These are phyloP conservation scores for Coemansia sp. DNA, from an alignment of 192 early-diverging fungal genomes.

Conservation along the genomic window DNA sequence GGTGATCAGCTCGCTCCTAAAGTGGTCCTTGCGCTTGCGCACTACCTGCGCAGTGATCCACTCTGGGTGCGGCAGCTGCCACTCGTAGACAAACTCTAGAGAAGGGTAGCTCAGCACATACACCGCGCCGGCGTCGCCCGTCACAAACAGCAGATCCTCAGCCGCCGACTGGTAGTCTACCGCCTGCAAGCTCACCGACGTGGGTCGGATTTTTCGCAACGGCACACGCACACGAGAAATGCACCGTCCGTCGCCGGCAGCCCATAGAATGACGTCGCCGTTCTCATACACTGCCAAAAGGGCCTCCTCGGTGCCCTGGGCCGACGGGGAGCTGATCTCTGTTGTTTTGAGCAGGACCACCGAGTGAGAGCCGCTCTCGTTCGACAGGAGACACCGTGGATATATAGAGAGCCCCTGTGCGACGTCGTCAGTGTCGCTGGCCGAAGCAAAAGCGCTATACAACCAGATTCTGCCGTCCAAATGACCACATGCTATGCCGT, in stretches of 20 bases:
- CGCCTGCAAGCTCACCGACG: slow-evolving; percentile 23
- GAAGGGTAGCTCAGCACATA: slow-evolving; percentile 44
- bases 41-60: slow-evolving; percentile 36
- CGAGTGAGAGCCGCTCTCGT: too few species aligned
- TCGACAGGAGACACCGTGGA: too few species aligned
- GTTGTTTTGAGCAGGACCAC: slow-evolving; percentile 20
- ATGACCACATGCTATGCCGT: slow-evolving; percentile 41
- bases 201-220: slow-evolving; percentile 26
- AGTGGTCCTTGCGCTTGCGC: slow-evolving; percentile 40
- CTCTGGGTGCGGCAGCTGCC: slow-evolving; percentile 36
- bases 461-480: slow-evolving; percentile 46
- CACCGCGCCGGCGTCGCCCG: slow-evolving; percentile 20
- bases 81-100: slow-evolving; percentile 42
- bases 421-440: slow-evolving; percentile 1
- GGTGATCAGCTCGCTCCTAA: slow-evolving; percentile 44
- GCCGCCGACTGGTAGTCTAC: slow-evolving; percentile 39
- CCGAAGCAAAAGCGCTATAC: slow-evolving; percentile 16
- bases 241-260: slow-evolving; percentile 37
- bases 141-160: slow-evolving; percentile 41
- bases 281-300: slow-evolving; percentile 36
- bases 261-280: slow-evolving; percentile 41
- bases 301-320: slow-evolving; percentile 35
- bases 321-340: slow-evolving; percentile 24
- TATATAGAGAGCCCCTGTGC: too few species aligned
- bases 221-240: slow-evolving; percentile 31